These are phyloP conservation scores for Nitzschia putrida DNA, from an alignment of 108 stramenopile species.

Conservation along the genomic window DNA sequence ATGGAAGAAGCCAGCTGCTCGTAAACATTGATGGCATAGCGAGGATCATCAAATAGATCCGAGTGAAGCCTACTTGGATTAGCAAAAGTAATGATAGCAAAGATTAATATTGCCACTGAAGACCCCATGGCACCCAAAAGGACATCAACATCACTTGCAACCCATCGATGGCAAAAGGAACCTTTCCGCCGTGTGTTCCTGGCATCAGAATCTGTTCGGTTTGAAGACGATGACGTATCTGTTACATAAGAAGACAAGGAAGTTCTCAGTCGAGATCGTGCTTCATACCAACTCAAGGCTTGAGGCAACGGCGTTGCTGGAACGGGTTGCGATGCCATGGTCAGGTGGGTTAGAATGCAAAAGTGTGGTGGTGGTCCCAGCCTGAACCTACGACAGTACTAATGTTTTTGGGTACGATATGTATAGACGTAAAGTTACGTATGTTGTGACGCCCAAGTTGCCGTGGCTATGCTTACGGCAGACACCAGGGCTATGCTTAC, in stretches of 20 bases:
- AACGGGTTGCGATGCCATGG: too few species aligned
- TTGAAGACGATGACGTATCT: conserved; percentile 14
- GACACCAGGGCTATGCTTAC: too few species aligned
- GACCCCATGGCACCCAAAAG: conserved; percentile 34
- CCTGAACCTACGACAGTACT: too few species aligned
- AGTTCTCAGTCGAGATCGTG: conserved; percentile 30
- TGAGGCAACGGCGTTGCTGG: not conserved
- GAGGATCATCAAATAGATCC: not conserved
- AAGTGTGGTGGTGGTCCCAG: too few species aligned
- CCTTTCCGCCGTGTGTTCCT: too few species aligned
- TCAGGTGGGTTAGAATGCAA: too few species aligned
- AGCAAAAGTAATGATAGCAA: conserved; percentile 21
- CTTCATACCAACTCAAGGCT: conserved; percentile 50
- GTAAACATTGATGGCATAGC: not conserved
- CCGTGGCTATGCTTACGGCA: too few species aligned
- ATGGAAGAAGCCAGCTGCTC: conserved; percentile 37
- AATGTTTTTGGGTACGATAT: too few species aligned
- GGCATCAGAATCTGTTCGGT: too few species aligned
- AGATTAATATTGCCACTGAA: conserved; percentile 38
- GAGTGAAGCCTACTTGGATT: not conserved
- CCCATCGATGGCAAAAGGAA: conserved; percentile 8
- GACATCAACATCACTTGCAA: conserved; percentile 43
- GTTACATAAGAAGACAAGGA: conserved; percentile 29
- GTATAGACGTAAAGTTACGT: too few species aligned
- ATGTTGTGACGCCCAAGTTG: too few species aligned